Evolutionary conservation across 768 basidiomycete species (phyloP), one percentile per base, ranked within the genome.

Genomic region (Amylocystis lapponica): DNA sequence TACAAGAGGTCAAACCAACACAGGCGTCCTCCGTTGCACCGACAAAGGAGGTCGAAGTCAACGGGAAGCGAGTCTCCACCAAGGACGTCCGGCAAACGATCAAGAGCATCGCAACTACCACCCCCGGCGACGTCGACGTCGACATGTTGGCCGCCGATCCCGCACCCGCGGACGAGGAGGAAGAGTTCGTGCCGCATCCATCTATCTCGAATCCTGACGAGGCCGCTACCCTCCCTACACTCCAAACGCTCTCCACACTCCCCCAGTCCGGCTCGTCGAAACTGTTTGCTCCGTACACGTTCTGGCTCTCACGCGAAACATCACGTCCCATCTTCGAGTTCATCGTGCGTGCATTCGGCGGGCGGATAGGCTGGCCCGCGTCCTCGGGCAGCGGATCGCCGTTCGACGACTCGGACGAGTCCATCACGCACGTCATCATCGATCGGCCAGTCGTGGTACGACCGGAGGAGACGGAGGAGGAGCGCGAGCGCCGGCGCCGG

Each of bases 251-350:
- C 22, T 71, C 77, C 25, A 68, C 78, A 12, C 66, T 81, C 26
- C 79, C 82, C 10, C 77, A 72, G 39, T 71, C 81, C 3, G 56
- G 72, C 17, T 66, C 75, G 11, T 67, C 76, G n/a, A 71, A 71
- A 34, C 69, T 98, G 27, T 95, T 98, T 64, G 69, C 83, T 0
- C 79, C 86, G 3, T 96, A 83, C 66, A 86, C 83, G 2, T 91
- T 99, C 71, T 98, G 83, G 72, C 70, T 99, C 35, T 97, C 95
- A 7, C 79, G 95, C 51, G 95, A 97, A 67, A 87, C 84, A 0
- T 86, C 96, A 2, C 78, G 94, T 14, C 72, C 86, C 14, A 83
- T 96, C 46, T 92, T 97, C 66, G 96, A 98, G 64, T 97, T 99
- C 63, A 68, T 95, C 49, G 75, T 97, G 32, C 84, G 91, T 16